Evolutionary conservation across 1,284 basidiomycete genomes (phyloP).

Genomic region (Melampsora americana): DNA sequence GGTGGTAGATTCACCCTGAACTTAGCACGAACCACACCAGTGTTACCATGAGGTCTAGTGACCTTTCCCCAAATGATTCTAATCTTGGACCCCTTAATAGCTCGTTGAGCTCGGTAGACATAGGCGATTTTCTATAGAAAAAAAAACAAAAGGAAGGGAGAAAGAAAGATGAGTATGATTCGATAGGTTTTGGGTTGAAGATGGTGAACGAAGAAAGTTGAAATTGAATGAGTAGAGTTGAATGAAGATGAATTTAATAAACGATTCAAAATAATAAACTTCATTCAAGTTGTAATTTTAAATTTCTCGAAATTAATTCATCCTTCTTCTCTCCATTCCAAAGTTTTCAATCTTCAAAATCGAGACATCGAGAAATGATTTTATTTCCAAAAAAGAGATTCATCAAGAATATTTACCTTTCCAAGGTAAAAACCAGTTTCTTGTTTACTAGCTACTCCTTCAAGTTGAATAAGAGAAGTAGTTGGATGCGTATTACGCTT

Average conservation of each 20-base stretch:
- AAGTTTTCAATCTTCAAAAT: too few relatives aligned
- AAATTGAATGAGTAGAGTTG: too few relatives aligned
- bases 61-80: slow-evolving; percentile 44
- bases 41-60: slow-evolving; percentile 38
- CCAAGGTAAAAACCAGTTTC: slow-evolving; percentile 40
- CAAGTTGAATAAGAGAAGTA: slow-evolving; percentile 38
- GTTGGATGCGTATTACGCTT: slow-evolving; percentile 41
- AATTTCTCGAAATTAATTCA: too few relatives aligned
- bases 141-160: too few relatives aligned
- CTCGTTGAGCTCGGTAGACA: slow-evolving; percentile 42
- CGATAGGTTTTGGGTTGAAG: too few relatives aligned
- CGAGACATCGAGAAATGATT: neutral
- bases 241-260: too few relatives aligned
- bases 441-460: slow-evolving; percentile 38
- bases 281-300: too few relatives aligned
- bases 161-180: neutral
- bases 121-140: slow-evolving; percentile 33
- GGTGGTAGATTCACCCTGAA: slow-evolving; percentile 39
- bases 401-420: slow-evolving; percentile 19
- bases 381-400: neutral
- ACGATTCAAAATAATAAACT: too few relatives aligned
- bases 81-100: slow-evolving; percentile 40
- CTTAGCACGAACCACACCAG: slow-evolving; percentile 43
- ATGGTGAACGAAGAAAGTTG: too few relatives aligned
- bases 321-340: too few relatives aligned